These are phyloP conservation scores for Venturia oleaginea DNA, from an alignment of 2,329 filamentous ascomycete genomes.

Conservation along the genomic window DNA sequence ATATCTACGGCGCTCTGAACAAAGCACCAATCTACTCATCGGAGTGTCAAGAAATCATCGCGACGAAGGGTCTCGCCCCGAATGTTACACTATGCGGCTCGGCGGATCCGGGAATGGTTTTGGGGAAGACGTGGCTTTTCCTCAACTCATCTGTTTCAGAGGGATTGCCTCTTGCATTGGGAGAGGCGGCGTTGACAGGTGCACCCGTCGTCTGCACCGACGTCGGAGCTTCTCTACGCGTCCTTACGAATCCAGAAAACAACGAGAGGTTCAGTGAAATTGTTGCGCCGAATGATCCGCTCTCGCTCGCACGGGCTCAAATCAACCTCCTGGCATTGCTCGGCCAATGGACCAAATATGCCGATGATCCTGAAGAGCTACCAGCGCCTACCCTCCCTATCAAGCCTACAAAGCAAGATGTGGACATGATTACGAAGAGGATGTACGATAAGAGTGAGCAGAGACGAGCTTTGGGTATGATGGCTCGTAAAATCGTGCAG, in stretches of 20 bases:
- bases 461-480: constrained; percentile 49
- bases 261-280: constrained; percentile 49
- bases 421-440: constrained; percentile 44
- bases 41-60: constrained; percentile 49
- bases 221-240: constrained; percentile 46
- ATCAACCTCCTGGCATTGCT: constrained; percentile 53
- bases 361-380: constrained; percentile 38
- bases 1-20: constrained; percentile 56
- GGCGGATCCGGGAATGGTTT: constrained; percentile 42
- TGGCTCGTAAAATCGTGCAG: constrained; percentile 48
- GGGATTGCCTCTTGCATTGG: constrained; percentile 47
- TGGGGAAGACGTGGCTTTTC: constrained; percentile 34
- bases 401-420: constrained; percentile 41
- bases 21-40: constrained; percentile 53
- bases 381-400: constrained; percentile 37
- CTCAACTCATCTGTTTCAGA: constrained; percentile 50
- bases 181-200: constrained; percentile 49
- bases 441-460: constrained; percentile 53
- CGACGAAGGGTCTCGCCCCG: constrained; percentile 43
- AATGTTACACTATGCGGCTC: constrained; percentile 46
- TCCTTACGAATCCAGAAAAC: constrained; percentile 44
- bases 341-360: constrained; percentile 52
- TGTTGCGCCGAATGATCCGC: constrained; percentile 55
- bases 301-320: constrained; percentile 51
- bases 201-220: constrained; percentile 49